phyloP scores from a whole-genome alignment of 2,329 filamentous ascomycete species.

The Catunica adiposa region DNA sequence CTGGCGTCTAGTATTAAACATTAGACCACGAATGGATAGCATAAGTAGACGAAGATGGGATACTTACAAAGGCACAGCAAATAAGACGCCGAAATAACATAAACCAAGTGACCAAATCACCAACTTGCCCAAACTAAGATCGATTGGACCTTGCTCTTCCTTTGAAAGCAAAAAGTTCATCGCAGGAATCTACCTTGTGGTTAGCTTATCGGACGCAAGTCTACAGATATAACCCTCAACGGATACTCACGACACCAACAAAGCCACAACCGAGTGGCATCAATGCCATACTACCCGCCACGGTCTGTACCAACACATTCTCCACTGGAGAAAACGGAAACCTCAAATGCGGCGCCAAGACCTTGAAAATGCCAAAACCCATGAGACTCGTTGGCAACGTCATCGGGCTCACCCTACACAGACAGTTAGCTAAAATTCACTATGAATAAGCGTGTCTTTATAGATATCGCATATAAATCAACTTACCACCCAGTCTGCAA shows the following conservation, averaged over 20 bases:
- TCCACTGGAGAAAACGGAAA: constrained; percentile 86
- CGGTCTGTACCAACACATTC: constrained; percentile 91
- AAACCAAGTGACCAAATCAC: constrained; percentile 84
- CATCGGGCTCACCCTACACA: constrained; percentile 60
- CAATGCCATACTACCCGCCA: constrained; percentile 86
- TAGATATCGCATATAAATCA: too few relatives aligned
- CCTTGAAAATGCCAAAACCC: constrained; percentile 85
- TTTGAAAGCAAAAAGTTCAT: constrained; percentile 68
- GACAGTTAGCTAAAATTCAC: too few relatives aligned
- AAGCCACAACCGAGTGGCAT: constrained; percentile 95
- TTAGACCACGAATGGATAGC: background rate
- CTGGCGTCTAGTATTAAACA: constrained; percentile 37
- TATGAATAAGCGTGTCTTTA: too few relatives aligned
- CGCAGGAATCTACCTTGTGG: constrained; percentile 48
- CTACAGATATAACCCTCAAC: background rate
- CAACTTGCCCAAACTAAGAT: constrained; percentile 56
- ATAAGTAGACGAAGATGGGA: constrained; percentile 1
- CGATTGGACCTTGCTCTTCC: constrained; percentile 63
- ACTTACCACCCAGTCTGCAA: constrained; percentile 53
- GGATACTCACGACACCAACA: constrained; percentile 54
- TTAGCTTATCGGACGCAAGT: background rate
- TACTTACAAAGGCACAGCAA: constrained; percentile 66
- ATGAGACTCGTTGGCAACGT: constrained; percentile 91
- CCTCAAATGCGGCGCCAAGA: constrained; percentile 52
- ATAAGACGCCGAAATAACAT: constrained; percentile 92